A percentile compares a stretch with the other conserved stretches of the same genome.
These are phyloP conservation scores for Thielaviopsis ethacetica DNA, from an alignment of 2,329 filamentous ascomycete genomes.

Conservation along the genomic window DNA sequence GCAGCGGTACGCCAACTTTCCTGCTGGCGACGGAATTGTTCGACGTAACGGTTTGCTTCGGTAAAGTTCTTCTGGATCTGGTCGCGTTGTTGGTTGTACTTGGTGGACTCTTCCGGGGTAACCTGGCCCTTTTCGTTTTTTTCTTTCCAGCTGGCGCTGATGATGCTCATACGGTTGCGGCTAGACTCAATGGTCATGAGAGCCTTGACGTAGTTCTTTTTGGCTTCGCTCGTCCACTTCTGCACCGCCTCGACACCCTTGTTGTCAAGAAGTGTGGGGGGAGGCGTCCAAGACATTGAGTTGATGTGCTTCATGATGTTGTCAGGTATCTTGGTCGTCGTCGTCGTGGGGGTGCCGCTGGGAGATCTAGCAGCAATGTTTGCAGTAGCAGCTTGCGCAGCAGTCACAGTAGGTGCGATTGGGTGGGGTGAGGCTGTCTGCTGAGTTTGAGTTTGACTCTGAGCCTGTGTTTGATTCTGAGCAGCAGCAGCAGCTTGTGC, in stretches of 20 bases:
- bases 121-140: conserved; percentile 26
- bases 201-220: conserved; percentile 29
- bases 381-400: conserved; percentile 12
- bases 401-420: conserved; percentile 10
- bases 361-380: conserved; percentile 16
- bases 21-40: conserved; percentile 30
- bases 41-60: conserved; percentile 32
- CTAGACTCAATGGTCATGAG: conserved; percentile 33
- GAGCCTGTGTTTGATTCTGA: conserved; percentile 12
- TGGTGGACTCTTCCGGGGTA: conserved; percentile 30
- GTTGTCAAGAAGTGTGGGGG: conserved; percentile 26
- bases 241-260: conserved; percentile 24
- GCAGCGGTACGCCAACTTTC: conserved; percentile 17
- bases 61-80: conserved; percentile 27
- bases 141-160: conserved; percentile 28
- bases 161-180: conserved; percentile 23
- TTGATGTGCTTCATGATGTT: conserved; percentile 31
- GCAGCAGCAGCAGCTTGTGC: conserved; percentile 11
- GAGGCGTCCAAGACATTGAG: conserved; percentile 30
- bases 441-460: conserved; percentile 5
- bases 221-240: conserved; percentile 33
- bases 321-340: conserved; percentile 23
- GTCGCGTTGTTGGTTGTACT: conserved; percentile 27
- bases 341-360: conserved; percentile 14
- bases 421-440: conserved; percentile 4